phyloP scores from a whole-genome alignment of 352 stramenopile species.

The Phytophthora podocarpi region DNA sequence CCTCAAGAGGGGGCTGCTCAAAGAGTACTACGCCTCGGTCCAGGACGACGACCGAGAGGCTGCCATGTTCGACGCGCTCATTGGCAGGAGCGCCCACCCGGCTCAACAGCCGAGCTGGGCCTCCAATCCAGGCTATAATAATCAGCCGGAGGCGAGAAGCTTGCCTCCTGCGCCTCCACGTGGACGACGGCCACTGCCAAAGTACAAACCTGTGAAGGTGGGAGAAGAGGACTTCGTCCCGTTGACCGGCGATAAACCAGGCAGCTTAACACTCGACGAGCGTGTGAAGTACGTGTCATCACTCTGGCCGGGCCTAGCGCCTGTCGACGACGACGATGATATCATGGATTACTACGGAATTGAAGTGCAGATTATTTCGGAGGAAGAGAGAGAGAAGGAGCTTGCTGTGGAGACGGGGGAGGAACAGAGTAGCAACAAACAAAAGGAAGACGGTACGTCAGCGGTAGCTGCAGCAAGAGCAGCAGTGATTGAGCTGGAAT shows the following conservation, averaged over 20 bases:
- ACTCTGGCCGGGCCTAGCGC: constrained; percentile 67
- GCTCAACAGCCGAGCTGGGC: constrained; percentile 11
- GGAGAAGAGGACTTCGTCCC: constrained; percentile 48
- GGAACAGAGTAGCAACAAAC: not conserved
- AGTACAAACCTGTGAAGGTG: constrained; percentile 53
- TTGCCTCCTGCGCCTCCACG: constrained; percentile 7
- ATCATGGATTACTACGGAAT: constrained; percentile 83
- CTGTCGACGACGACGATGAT: constrained; percentile 68
- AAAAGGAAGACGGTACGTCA: not conserved
- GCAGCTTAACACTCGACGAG: constrained; percentile 55
- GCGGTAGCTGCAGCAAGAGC: not conserved
- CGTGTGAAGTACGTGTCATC: constrained; percentile 71
- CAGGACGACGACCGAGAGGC: constrained; percentile 37
- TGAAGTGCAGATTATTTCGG: constrained; percentile 74
- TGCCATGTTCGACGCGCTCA: constrained; percentile 42
- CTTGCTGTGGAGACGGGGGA: constrained; percentile 17
- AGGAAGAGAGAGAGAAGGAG: constrained; percentile 61
- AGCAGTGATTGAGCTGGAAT: not conserved
- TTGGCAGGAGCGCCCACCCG: constrained; percentile 26
- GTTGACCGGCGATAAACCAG: constrained; percentile 48
- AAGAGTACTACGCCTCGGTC: constrained; percentile 57
- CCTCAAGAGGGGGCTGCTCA: constrained; percentile 66
- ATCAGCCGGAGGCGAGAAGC: constrained; percentile 1
- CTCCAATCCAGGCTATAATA: not conserved
- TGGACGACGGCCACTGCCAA: constrained; percentile 36